Evolutionary conservation across 2,329 filamentous ascomycete genomes (phyloP).

Genomic region (Sporothrix inflata): DNA sequence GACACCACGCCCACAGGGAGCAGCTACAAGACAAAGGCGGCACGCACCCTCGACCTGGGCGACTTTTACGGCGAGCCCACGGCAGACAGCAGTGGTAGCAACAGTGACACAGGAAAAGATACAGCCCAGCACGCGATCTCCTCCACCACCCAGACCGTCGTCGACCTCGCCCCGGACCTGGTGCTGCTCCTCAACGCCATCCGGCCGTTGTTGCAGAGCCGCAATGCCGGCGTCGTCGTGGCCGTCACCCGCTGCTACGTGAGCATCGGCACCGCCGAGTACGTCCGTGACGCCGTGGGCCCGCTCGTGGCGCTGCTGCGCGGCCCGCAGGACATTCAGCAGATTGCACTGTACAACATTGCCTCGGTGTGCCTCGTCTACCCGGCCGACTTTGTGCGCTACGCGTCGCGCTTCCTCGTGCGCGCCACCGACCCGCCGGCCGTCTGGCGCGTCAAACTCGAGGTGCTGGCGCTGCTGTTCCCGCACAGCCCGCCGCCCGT

Average conservation of each 20-base stretch:
- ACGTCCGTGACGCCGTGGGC: slow-evolving; percentile 75
- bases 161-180: slow-evolving; percentile 78
- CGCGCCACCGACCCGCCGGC: slow-evolving; percentile 75
- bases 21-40: slow-evolving; percentile 41
- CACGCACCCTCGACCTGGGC: slow-evolving; percentile 51
- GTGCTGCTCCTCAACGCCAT: slow-evolving; percentile 78
- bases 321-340: slow-evolving; percentile 82
- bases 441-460: slow-evolving; percentile 90
- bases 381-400: slow-evolving; percentile 81
- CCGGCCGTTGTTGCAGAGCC: slow-evolving; percentile 83
- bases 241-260: slow-evolving; percentile 84
- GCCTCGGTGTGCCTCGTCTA: slow-evolving; percentile 83
- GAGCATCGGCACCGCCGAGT: slow-evolving; percentile 77
- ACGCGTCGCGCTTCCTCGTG: slow-evolving; percentile 87
- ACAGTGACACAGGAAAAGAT: slow-evolving; percentile 35
- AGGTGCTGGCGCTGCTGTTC: slow-evolving; percentile 88
- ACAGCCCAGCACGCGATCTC: slow-evolving; percentile 37
- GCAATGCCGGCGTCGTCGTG: slow-evolving; percentile 90
- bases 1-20: slow-evolving; percentile 30
- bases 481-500: slow-evolving; percentile 74
- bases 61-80: slow-evolving; percentile 81
- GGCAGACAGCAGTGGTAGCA: slow-evolving; percentile 34
- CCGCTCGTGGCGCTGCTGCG: slow-evolving; percentile 85
- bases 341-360: slow-evolving; percentile 90
- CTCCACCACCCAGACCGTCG: slow-evolving; percentile 55